Percentiles rank a stretch among this genome's conserved stretches.
These are phyloP conservation scores for Plasmodium gallinaceum DNA, from an alignment of 169 alveolate species.

Conservation along the genomic window DNA sequence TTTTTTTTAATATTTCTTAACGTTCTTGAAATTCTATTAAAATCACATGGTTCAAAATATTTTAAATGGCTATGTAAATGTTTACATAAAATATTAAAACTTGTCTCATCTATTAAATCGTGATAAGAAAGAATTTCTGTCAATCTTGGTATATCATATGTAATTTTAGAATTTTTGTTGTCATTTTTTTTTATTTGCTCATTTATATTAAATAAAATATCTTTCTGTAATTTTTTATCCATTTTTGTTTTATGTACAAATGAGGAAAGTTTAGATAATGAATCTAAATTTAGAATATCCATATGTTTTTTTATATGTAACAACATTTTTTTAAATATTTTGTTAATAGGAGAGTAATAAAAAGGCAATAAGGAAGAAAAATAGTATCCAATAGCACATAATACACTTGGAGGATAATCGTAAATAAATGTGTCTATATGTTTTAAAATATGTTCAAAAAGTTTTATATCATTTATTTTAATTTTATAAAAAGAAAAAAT, in stretches of 20 bases:
- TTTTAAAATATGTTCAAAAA: constrained; percentile 76
- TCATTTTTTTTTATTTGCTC: constrained; percentile 34
- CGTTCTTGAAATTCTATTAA: constrained; percentile 81
- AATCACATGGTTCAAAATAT: constrained; percentile 87
- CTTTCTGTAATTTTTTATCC: constrained; percentile 14
- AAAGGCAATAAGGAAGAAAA: constrained; percentile 51
- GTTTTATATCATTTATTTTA: constrained; percentile 82
- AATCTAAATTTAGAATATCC: constrained; percentile 16
- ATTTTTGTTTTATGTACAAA: constrained; percentile 76
- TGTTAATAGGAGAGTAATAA: constrained; percentile 71
- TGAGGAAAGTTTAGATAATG: constrained; percentile 70
- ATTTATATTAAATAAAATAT: constrained; percentile 61
- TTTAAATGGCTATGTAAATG: constrained; percentile 81
- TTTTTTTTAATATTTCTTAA: constrained; percentile 57
- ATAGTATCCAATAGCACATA: constrained; percentile 40
- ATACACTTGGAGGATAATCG: constrained; percentile 72
- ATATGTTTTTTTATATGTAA: constrained; percentile 26
- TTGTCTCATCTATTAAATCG: constrained; percentile 34
- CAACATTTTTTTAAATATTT: constrained; percentile 63
- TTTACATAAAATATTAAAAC: constrained; percentile 81
- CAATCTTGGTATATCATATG: constrained; percentile 82
- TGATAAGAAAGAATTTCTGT: constrained; percentile 79
- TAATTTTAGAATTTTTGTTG: constrained; percentile 7
- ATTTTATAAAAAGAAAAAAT: constrained; percentile 68
- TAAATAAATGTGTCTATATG: constrained; percentile 52